Evolutionary conservation across 768 basidiomycete species (phyloP).

Genomic region (Asterophora lycoperdoides): DNA sequence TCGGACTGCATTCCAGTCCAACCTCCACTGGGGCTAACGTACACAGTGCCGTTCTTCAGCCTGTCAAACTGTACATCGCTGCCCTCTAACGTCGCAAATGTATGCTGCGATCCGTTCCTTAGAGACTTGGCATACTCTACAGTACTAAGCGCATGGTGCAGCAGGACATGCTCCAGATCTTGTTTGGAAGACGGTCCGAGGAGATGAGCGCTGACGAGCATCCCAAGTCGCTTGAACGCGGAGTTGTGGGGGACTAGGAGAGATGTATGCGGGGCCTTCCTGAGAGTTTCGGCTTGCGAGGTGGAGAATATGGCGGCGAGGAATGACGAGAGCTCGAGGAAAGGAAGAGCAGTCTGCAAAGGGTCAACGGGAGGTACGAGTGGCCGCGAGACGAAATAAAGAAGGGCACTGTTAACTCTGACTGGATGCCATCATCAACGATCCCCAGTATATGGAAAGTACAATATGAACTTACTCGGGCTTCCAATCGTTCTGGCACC

Average conservation of each 20-base stretch:
- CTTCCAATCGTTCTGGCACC: slow-evolving; percentile 78
- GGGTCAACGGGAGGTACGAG: slow-evolving; percentile 79
- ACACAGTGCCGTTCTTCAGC: slow-evolving; percentile 44
- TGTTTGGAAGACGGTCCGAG: slow-evolving; percentile 71
- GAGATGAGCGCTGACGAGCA: slow-evolving; percentile 82
- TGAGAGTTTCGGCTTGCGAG: slow-evolving; percentile 66
- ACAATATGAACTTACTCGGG: slow-evolving; percentile 49
- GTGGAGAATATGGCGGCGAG: slow-evolving; percentile 88
- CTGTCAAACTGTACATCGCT: slow-evolving; percentile 72
- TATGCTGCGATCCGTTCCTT: slow-evolving; percentile 60
- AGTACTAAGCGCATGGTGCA: slow-evolving; percentile 79
- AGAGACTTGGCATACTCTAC: slow-evolving; percentile 69
- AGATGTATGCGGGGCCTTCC: slow-evolving; percentile 64
- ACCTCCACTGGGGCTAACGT: slow-evolving; percentile 68
- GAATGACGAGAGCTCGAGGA: slow-evolving; percentile 85
- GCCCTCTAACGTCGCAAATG: slow-evolving; percentile 81
- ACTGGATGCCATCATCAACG: slow-evolving; percentile 40
- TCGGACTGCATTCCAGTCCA: slow-evolving; percentile 68
- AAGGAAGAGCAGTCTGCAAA: slow-evolving; percentile 74
- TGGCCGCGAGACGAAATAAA: slow-evolving; percentile 87
- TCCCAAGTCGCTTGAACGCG: slow-evolving; percentile 85
- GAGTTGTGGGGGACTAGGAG: slow-evolving; percentile 84
- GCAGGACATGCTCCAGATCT: slow-evolving; percentile 78
- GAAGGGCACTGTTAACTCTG: slow-evolving; percentile 67
- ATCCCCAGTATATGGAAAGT: background rate